Conservation (phyloP, 345 rosid species). For the Raphanus raphanistrum region DNA sequence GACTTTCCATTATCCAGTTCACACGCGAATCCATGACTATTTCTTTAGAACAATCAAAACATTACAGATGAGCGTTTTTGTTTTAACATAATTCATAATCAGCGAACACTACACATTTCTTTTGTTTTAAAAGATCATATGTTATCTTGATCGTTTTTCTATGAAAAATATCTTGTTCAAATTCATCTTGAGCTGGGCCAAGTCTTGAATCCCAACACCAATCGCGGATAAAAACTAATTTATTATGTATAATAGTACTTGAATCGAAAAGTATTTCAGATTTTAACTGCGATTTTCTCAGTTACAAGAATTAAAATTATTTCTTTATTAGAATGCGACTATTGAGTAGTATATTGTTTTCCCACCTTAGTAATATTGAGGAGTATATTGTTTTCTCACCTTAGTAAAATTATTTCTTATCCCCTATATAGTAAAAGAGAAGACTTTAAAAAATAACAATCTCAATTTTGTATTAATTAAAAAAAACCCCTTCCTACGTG, state of each 20-base stretch:
- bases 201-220: neutral
- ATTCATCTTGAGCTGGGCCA: neutral
- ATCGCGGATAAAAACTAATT: neutral
- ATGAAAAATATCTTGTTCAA: neutral
- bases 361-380: neutral
- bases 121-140: neutral
- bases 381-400: neutral
- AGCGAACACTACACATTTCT: neutral
- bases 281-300: neutral
- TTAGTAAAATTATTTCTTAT: too few species aligned
- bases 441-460: too few species aligned
- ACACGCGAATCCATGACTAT: neutral
- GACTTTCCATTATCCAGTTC: conserved; percentile 16
- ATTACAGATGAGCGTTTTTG: neutral
- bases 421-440: too few species aligned
- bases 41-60: neutral
- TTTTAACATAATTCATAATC: neutral
- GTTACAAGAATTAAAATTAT: neutral
- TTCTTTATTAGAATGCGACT: neutral
- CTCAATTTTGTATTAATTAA: too few species aligned
- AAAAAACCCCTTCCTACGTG: too few species aligned
- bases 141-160: neutral
- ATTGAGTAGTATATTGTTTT: neutral
- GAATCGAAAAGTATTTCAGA: neutral
- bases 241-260: neutral